A percentile compares a stretch with the other conserved stretches of the same genome.
These are phyloP conservation scores for Debaryomyces coudertii DNA, from an alignment of 1,139 yeast species.

Conservation along the genomic window DNA sequence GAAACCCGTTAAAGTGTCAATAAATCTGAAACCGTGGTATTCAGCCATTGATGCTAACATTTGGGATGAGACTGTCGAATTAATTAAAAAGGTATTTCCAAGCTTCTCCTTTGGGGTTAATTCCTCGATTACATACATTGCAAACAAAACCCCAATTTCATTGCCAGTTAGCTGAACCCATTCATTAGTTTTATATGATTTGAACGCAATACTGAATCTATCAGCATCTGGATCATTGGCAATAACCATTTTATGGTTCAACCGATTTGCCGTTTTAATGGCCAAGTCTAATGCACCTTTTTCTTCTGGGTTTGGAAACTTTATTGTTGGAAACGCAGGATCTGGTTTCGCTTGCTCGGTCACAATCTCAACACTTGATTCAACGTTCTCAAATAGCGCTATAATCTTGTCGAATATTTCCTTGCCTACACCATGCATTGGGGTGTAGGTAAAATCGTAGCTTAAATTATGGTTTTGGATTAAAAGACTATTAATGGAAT, in stretches of 20 bases:
- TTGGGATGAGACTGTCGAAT: slow-evolving; percentile 92
- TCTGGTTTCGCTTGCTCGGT: slow-evolving; percentile 72
- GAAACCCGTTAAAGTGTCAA: slow-evolving; percentile 91
- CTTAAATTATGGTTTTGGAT: slow-evolving; percentile 23
- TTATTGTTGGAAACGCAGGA: slow-evolving; percentile 82
- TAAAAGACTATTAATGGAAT: slow-evolving; percentile 33
- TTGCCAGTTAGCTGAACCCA: slow-evolving; percentile 92
- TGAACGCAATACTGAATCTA: slow-evolving; percentile 78
- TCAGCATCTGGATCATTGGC: slow-evolving; percentile 99
- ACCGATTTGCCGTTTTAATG: slow-evolving; percentile 53
- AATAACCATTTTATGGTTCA: slow-evolving; percentile 57
- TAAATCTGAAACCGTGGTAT: slow-evolving; percentile 60
- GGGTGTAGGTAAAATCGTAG: slow-evolving; percentile 75
- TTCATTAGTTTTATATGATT: slow-evolving; percentile 33
- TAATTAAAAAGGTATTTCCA: slow-evolving; percentile 61
- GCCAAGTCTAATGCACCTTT: slow-evolving; percentile 85
- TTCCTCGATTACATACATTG: slow-evolving; percentile 57
- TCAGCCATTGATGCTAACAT: slow-evolving; percentile 73
- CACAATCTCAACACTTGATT: slow-evolving; percentile 37
- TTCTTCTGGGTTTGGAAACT: slow-evolving; percentile 95
- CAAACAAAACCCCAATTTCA: slow-evolving; percentile 86
- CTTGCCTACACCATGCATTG: slow-evolving; percentile 93
- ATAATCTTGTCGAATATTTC: slow-evolving; percentile 44
- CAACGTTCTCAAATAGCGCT: slow-evolving; percentile 34
- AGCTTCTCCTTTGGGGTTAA: slow-evolving; percentile 31